These are phyloP conservation scores for Bolboschoenus planiculmis DNA, from an alignment of 176 grass and related monocot genomes.

Conservation along the genomic window DNA sequence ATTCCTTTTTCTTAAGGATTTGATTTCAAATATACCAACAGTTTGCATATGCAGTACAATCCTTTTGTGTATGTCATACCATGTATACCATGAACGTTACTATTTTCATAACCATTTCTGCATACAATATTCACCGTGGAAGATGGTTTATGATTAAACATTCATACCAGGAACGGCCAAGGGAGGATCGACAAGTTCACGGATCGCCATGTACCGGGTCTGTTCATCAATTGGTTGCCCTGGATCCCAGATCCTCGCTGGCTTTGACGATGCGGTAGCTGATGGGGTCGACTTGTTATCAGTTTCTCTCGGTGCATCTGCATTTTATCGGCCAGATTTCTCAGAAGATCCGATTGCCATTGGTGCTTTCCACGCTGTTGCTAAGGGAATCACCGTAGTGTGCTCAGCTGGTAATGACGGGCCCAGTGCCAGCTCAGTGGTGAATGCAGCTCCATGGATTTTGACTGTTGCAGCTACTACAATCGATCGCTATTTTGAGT, in stretches of 20 bases:
- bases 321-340: slow-evolving; percentile 38
- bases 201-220: slow-evolving; percentile 67
- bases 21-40: not conserved
- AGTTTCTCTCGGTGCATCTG: slow-evolving; percentile 50
- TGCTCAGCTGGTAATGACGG: slow-evolving; percentile 85
- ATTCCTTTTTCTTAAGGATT: not conserved
- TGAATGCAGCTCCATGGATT: slow-evolving; percentile 85
- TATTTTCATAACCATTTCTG: not conserved
- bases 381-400: slow-evolving; percentile 55
- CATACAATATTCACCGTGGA: not conserved
- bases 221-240: slow-evolving; percentile 52
- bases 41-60: not conserved
- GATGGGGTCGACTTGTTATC: slow-evolving; percentile 68
- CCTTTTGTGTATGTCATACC: not conserved
- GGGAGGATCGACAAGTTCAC: slow-evolving; percentile 48
- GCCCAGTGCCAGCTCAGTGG: slow-evolving; percentile 37
- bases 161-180: slow-evolving; percentile 41
- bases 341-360: slow-evolving; percentile 65
- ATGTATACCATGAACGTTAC: not conserved
- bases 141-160: not conserved
- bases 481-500: slow-evolving; percentile 84
- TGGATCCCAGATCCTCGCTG: slow-evolving; percentile 71
- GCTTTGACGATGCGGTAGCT: slow-evolving; percentile 72
- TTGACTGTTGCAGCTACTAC: slow-evolving; percentile 72
- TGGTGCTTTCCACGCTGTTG: slow-evolving; percentile 73